These are phyloP conservation scores for Aspergillus amoenus DNA, from an alignment of 2,329 filamentous ascomycete genomes.

Conservation along the genomic window DNA sequence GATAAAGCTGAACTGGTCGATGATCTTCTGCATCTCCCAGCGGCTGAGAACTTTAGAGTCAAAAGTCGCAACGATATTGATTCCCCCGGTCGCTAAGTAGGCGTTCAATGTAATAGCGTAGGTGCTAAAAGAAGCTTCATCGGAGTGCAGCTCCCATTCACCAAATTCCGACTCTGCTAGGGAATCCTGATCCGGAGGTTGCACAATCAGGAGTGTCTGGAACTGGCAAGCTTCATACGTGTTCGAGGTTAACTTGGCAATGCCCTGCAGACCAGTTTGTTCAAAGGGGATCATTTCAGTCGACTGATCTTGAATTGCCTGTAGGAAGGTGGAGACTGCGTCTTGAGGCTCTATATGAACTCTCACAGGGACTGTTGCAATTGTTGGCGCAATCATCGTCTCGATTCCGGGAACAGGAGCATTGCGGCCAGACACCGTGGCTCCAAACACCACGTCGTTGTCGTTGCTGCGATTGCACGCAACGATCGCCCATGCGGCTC, in stretches of 20 bases:
- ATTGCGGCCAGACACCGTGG: conserved; percentile 55
- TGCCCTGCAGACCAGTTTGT: conserved; percentile 57
- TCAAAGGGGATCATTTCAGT: conserved; percentile 62
- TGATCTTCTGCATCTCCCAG: no score
- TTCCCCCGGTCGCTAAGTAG: no score
- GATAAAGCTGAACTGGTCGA: no score
- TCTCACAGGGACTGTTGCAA: conserved; percentile 38
- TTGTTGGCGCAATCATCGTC: conserved; percentile 46
- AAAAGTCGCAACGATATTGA: no score
- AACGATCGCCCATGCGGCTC: conserved; percentile 53
- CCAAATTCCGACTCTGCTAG: no score
- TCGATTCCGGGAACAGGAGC: conserved; percentile 50
- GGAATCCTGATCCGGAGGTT: neutral
- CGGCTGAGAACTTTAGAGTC: no score
- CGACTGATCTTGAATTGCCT: conserved; percentile 56
- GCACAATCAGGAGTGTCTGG: neutral
- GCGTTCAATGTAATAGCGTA: no score
- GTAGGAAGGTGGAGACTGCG: conserved; percentile 51
- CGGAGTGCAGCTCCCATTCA: no score
- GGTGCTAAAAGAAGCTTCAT: no score
- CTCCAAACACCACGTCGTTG: conserved; percentile 53
- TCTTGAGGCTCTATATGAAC: conserved; percentile 38
- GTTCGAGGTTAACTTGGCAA: conserved; percentile 51
- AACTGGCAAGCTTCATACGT: neutral
- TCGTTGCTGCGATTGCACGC: conserved; percentile 48